A percentile compares a stretch with the other conserved stretches of the same genome.
These are phyloP conservation scores for Boletus huronensis DNA, from an alignment of 768 basidiomycete species.

Conservation along the genomic window DNA sequence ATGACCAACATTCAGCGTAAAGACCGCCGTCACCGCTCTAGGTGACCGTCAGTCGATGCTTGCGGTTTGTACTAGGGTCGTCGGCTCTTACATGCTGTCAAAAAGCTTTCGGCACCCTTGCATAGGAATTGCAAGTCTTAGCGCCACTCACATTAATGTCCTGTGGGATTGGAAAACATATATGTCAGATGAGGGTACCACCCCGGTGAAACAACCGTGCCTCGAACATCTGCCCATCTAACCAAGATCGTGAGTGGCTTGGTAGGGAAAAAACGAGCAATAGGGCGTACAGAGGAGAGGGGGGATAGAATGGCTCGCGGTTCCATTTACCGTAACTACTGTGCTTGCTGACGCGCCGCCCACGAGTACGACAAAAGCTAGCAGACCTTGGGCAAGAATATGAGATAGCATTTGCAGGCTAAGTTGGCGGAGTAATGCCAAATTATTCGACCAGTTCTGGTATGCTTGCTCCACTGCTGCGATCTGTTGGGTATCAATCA, in stretches of 20 bases:
- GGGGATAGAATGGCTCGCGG: slow-evolving; percentile 50
- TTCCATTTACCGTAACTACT: slow-evolving; percentile 43
- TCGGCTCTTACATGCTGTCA: slow-evolving; percentile 33
- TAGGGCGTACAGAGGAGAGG: slow-evolving; percentile 41
- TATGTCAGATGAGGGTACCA: background rate
- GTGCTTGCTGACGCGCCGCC: slow-evolving; percentile 5
- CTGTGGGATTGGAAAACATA: slow-evolving; percentile 26
- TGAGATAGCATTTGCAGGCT: background rate
- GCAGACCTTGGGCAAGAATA: background rate
- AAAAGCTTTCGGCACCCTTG: background rate
- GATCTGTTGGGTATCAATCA: background rate
- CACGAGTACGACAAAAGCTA: slow-evolving; percentile 1
- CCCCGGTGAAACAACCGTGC: slow-evolving; percentile 24
- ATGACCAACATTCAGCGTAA: slow-evolving; percentile 51
- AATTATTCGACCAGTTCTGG: background rate
- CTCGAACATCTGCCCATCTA: slow-evolving; percentile 60
- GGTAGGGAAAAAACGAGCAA: too few relatives aligned
- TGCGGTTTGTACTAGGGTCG: background rate
- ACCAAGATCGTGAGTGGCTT: too few relatives aligned
- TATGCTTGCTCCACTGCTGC: background rate
- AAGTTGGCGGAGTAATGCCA: background rate
- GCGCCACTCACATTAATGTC: slow-evolving; percentile 52
- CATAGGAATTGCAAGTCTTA: background rate
- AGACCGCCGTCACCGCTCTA: slow-evolving; percentile 65
- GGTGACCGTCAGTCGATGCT: slow-evolving; percentile 12